Evolutionary conservation across 768 basidiomycete genomes (phyloP).

Genomic region (Amanita jacksonii): DNA sequence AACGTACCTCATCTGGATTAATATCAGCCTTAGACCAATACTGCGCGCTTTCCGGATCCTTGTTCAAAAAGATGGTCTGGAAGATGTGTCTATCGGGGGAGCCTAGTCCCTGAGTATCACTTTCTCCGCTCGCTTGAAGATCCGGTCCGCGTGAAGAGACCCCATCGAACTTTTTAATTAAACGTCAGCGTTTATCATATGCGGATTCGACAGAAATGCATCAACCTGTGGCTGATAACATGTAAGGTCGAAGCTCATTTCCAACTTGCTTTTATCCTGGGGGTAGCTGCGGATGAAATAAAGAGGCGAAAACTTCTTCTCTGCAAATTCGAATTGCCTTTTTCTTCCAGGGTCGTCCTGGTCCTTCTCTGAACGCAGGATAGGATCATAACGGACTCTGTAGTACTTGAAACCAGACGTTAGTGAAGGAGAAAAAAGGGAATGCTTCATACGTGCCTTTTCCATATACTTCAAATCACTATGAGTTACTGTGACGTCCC

Average conservation of each 20-base stretch:
- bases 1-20: conserved; percentile 19
- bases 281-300: conserved; percentile 38
- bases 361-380: conserved; percentile 20
- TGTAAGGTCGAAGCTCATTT: conserved; percentile 44
- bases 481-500: conserved; percentile 44
- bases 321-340: conserved; percentile 26
- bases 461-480: conserved; percentile 36
- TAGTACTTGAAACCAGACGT: conserved; percentile 24
- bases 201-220: not conserved
- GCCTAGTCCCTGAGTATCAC: conserved; percentile 12
- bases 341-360: conserved; percentile 16
- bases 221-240: conserved; percentile 38
- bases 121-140: not conserved
- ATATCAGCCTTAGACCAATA: conserved; percentile 37
- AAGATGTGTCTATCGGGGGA: conserved; percentile 35
- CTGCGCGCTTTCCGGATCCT: conserved; percentile 24
- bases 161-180: conserved; percentile 16
- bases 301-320: conserved; percentile 31
- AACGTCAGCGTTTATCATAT: not conserved
- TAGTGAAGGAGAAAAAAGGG: not conserved
- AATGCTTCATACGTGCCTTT: conserved; percentile 21
- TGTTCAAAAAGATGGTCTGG: conserved; percentile 41
- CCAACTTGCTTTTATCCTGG: conserved; percentile 33
- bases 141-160: conserved; percentile 12
- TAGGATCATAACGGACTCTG: conserved; percentile 26